Evolutionary conservation across 2,329 filamentous ascomycete genomes (phyloP).

Genomic region (Neofusicoccum kwambonambiense): DNA sequence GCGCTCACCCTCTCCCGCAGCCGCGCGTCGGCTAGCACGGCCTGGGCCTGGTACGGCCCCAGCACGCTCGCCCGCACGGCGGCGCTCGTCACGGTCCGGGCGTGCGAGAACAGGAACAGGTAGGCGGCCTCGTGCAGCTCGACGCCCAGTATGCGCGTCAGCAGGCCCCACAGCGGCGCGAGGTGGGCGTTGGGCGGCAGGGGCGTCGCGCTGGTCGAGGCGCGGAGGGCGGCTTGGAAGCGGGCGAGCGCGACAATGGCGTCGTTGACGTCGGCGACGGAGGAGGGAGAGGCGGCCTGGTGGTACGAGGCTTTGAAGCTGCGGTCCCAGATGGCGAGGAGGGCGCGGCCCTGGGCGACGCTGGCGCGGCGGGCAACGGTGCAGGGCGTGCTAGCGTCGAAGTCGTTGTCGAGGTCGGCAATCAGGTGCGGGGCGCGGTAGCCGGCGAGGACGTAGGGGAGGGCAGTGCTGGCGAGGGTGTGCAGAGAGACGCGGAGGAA

Average conservation of each 20-base stretch:
- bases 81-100: constrained; percentile 72
- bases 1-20: constrained; percentile 59
- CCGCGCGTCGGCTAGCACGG: constrained; percentile 61
- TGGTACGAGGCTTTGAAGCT: constrained; percentile 52
- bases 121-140: constrained; percentile 65
- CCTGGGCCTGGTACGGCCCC: constrained; percentile 78
- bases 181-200: constrained; percentile 56
- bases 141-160: constrained; percentile 63
- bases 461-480: constrained; percentile 68
- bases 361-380: constrained; percentile 76
- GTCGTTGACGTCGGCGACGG: background rate
- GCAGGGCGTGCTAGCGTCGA: constrained; percentile 75
- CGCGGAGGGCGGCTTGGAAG: constrained; percentile 33
- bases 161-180: constrained; percentile 67
- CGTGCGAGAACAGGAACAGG: constrained; percentile 73
- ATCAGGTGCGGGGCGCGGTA: constrained; percentile 57
- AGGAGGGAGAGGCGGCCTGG: background rate
- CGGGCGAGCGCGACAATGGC: constrained; percentile 28
- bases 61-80: constrained; percentile 75
- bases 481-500: constrained; percentile 71
- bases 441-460: constrained; percentile 72
- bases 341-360: constrained; percentile 71
- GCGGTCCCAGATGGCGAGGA: constrained; percentile 74
- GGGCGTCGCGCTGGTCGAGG: constrained; percentile 22
- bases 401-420: constrained; percentile 65